Evolutionary conservation across 495 filamentous ascomycete genomes (phyloP).

Genomic region (Daldinia concentrica): DNA sequence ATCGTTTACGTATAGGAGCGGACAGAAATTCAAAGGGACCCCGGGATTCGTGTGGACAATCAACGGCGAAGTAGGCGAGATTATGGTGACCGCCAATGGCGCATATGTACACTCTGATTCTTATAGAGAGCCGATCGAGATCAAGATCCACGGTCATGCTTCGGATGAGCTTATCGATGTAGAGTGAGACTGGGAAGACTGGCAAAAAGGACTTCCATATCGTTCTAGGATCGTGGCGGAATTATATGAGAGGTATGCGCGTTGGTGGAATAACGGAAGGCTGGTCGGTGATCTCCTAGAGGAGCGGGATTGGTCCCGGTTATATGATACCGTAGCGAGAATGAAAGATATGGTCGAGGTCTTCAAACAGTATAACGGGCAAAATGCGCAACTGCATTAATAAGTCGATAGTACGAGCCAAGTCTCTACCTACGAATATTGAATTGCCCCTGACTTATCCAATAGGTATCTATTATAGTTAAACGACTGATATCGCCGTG

Average conservation of each 20-base stretch:
- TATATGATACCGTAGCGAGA: conserved; percentile 39
- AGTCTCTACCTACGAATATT: neutral
- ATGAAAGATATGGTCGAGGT: conserved; percentile 52
- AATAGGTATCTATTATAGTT: neutral
- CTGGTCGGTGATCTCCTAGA: conserved; percentile 24
- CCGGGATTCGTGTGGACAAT: conserved; percentile 64
- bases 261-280: conserved; percentile 33
- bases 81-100: conserved; percentile 53
- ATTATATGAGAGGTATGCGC: conserved; percentile 61
- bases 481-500: neutral
- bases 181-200: conserved; percentile 54
- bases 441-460: neutral
- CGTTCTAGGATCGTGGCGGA: conserved; percentile 55
- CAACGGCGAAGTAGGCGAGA: conserved; percentile 64
- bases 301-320: conserved; percentile 39
- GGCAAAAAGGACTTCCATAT: conserved; percentile 50
- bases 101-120: conserved; percentile 51
- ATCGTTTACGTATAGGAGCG: conserved; percentile 58
- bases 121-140: conserved; percentile 45
- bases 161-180: conserved; percentile 54
- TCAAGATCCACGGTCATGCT: conserved; percentile 57
- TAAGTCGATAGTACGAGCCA: neutral
- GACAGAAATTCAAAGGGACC: conserved; percentile 58
- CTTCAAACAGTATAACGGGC: conserved; percentile 52
- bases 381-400: neutral